A percentile compares a stretch with the other conserved stretches of the same genome.
Conservation (phyloP, 352 stramenopile genomes). For the Phytophthora lateralis region DNA sequence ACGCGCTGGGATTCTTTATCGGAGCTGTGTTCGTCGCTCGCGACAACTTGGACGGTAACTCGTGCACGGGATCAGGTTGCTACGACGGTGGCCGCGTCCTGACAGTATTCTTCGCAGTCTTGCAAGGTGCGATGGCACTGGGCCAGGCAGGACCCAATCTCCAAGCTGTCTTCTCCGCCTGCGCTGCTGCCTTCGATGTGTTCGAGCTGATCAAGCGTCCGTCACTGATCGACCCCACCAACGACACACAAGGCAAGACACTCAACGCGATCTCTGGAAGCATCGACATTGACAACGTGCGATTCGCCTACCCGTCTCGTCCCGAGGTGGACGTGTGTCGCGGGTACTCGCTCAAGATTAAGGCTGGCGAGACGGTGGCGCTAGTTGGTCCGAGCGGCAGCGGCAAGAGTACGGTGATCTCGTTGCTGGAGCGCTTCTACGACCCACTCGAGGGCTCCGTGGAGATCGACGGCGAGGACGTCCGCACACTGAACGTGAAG, state of each 20-base stretch:
- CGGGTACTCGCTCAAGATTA: constrained; percentile 47
- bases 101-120: constrained; percentile 54
- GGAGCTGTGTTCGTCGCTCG: constrained; percentile 36
- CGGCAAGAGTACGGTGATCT: constrained; percentile 66
- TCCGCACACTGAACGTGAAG: constrained; percentile 67
- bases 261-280: constrained; percentile 47
- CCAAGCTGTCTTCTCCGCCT: constrained; percentile 41
- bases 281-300: constrained; percentile 84
- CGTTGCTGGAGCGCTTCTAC: constrained; percentile 67
- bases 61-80: constrained; percentile 31
- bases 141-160: constrained; percentile 45
- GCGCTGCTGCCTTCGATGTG: constrained; percentile 46
- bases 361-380: constrained; percentile 55
- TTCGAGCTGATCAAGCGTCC: constrained; percentile 55
- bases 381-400: constrained; percentile 61
- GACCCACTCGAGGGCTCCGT: constrained; percentile 46
- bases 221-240: constrained; percentile 54
- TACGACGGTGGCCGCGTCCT: constrained; percentile 53
- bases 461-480: constrained; percentile 52
- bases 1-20: constrained; percentile 61
- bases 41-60: constrained; percentile 36
- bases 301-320: constrained; percentile 56
- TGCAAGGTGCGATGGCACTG: constrained; percentile 46
- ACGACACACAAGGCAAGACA: constrained; percentile 29
- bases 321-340: constrained; percentile 45